Conservation (phyloP, 371 early-diverging fungal genomes). For the Dinochytrium kinnereticum region DNA sequence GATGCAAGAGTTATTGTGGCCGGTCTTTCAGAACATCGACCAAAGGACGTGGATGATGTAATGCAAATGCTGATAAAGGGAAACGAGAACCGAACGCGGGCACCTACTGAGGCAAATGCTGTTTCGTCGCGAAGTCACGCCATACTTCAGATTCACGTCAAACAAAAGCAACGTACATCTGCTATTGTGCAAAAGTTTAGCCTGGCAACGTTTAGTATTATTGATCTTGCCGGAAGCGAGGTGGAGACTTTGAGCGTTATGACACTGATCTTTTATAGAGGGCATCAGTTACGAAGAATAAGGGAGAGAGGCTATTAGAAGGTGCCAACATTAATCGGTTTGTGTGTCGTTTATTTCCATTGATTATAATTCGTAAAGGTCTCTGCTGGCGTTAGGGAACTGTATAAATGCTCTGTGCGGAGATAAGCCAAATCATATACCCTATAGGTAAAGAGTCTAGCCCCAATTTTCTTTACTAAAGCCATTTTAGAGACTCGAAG, state of each 20-base stretch:
- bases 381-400: slow-evolving; percentile 87
- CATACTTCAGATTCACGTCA: slow-evolving; percentile 73
- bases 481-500: slow-evolving; percentile 69
- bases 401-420: slow-evolving; percentile 90
- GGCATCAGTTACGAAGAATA: slow-evolving; percentile 58
- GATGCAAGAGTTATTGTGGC: slow-evolving; percentile 60
- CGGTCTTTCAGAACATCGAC: slow-evolving; percentile 47
- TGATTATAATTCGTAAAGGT: slow-evolving; percentile 26
- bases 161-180: slow-evolving; percentile 22
- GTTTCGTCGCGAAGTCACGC: slow-evolving; percentile 88
- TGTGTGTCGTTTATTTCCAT: background rate
- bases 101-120: slow-evolving; percentile 80
- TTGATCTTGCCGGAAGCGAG: slow-evolving; percentile 55
- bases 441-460: slow-evolving; percentile 62
- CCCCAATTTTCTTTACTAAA: background rate
- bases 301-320: slow-evolving; percentile 75
- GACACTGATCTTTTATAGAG: slow-evolving; percentile 29
- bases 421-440: slow-evolving; percentile 65
- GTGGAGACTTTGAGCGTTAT: background rate
- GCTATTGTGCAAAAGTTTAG: slow-evolving; percentile 23
- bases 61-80: slow-evolving; percentile 56
- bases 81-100: slow-evolving; percentile 69
- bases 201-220: slow-evolving; percentile 49
- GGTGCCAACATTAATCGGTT: slow-evolving; percentile 87
- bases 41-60: slow-evolving; percentile 43